Evolutionary conservation across 345 rosid genomes (phyloP).

Genomic region (Luvunga scandens): DNA sequence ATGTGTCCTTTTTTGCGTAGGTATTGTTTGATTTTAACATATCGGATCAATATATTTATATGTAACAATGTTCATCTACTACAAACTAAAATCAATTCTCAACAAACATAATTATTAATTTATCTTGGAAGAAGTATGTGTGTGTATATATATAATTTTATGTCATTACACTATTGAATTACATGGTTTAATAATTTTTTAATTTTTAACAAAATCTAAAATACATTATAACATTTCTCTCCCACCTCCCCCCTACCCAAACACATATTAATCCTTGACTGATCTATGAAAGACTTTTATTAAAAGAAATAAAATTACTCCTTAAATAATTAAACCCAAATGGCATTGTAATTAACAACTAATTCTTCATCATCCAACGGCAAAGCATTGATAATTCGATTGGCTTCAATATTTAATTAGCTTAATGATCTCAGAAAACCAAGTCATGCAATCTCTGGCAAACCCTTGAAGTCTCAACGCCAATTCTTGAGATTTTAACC

Average conservation of each 20-base stretch:
- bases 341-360: not conserved
- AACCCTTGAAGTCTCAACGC: conserved; percentile 45
- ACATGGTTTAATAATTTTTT: rapidly evolving
- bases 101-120: not conserved
- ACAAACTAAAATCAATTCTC: not conserved
- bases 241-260: no score
- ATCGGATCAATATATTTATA: not conserved
- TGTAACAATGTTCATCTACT: not conserved
- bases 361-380: not conserved
- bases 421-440: not conserved
- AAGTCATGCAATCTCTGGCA: conserved; percentile 37
- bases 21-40: no score
- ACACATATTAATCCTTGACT: no score
- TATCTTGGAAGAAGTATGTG: not conserved
- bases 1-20: no score
- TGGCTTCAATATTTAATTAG: not conserved
- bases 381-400: not conserved
- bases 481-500: conserved; percentile 47
- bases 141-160: no score
- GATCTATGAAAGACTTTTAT: no score
- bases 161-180: rapidly evolving
- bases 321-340: no score
- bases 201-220: no score
- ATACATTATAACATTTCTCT: no score
- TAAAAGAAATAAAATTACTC: no score